Evolutionary conservation across 345 rosid genomes (phyloP).

Genomic region (Physaria fendleri): DNA sequence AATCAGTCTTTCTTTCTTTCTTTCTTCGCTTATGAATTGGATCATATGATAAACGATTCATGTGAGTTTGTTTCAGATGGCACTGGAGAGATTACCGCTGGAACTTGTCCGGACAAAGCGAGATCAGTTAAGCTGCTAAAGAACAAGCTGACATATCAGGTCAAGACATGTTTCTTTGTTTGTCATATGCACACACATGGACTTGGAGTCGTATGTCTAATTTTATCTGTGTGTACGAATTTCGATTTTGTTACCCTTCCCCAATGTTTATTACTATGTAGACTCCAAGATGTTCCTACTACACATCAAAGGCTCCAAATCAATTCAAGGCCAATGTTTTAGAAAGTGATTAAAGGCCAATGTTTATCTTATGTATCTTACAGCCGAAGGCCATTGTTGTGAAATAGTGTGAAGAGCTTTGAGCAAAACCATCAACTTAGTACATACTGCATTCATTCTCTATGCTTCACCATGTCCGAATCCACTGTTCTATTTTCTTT

Average conservation of each 20-base stretch:
- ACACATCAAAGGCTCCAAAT: not conserved
- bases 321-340: not conserved
- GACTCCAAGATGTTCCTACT: constrained; percentile 1
- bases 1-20: not conserved
- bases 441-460: too few relatives aligned
- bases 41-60: not conserved
- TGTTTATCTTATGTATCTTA: constrained; percentile 17
- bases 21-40: not conserved
- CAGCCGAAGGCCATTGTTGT: constrained; percentile 10
- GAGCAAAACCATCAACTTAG: constrained; percentile 24
- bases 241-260: not conserved
- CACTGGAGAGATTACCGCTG: constrained; percentile 75
- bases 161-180: not conserved
- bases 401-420: constrained; percentile 24
- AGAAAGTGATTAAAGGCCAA: not conserved
- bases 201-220: not conserved
- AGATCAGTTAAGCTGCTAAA: constrained; percentile 30
- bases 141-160: constrained; percentile 6
- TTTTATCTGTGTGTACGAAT: not conserved
- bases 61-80: constrained; percentile 42
- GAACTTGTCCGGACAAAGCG: constrained; percentile 68
- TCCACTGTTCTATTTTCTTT: not conserved
- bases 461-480: constrained; percentile 20
- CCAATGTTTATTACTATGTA: not conserved
- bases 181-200: not conserved